phyloP scores from a whole-genome alignment of 2,329 filamentous ascomycete genomes.

The Colletotrichum karsti region DNA sequence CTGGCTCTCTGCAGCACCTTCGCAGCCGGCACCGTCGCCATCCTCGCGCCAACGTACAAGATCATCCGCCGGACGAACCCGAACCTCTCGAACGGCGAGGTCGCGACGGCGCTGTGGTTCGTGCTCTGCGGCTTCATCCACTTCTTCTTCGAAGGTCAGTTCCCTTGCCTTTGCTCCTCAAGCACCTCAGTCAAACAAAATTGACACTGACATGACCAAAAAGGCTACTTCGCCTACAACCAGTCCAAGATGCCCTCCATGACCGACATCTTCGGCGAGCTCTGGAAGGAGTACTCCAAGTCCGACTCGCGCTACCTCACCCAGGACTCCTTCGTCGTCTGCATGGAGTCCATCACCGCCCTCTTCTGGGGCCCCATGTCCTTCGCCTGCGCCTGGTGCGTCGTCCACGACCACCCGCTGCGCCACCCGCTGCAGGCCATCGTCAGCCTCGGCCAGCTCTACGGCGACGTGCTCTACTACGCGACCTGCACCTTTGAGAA shows the following conservation, averaged over 20 bases:
- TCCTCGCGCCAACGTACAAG: conserved; percentile 66
- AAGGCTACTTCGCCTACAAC: conserved; percentile 60
- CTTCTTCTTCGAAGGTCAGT: conserved; percentile 49
- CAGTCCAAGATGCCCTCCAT: conserved; percentile 47
- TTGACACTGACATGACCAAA: conserved; percentile 3
- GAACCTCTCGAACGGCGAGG: conserved; percentile 60
- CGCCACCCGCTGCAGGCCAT: conserved; percentile 58
- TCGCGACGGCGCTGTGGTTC: conserved; percentile 77
- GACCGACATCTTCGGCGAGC: conserved; percentile 56
- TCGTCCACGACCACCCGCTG: conserved; percentile 51
- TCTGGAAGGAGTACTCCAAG: conserved; percentile 67
- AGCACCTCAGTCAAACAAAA: fast-evolving
- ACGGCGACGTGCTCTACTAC: conserved; percentile 62
- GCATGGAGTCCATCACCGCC: conserved; percentile 64
- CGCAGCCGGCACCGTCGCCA: conserved; percentile 58
- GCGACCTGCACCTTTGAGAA: conserved; percentile 55
- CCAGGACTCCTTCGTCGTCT: conserved; percentile 61
- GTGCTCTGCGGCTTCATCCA: conserved; percentile 69
- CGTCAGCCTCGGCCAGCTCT: conserved; percentile 57
- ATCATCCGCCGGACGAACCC: conserved; percentile 62
- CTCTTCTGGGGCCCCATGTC: conserved; percentile 62
- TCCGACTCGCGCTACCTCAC: conserved; percentile 65
- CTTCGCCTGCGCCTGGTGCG: conserved; percentile 53
- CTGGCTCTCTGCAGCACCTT: conserved; percentile 68
- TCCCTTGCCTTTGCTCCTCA: fast-evolving